phyloP scores from a whole-genome alignment of 352 stramenopile species.

The Globisporangium uncinulatum region DNA sequence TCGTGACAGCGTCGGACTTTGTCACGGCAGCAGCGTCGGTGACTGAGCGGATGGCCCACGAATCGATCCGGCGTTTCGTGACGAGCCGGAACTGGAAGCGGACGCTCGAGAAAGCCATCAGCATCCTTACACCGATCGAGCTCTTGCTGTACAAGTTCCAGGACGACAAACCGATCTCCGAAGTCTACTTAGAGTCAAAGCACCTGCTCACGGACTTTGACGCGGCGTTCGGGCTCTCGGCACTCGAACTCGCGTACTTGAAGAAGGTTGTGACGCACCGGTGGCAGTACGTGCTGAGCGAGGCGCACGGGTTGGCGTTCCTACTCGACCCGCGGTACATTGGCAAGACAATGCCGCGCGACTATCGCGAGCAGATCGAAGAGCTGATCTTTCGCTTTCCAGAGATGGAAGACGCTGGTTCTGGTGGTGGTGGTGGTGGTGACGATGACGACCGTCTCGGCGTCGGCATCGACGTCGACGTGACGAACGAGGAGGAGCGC shows the following conservation, averaged over 20 bases:
- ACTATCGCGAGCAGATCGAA: constrained; percentile 82
- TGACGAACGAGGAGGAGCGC: constrained; percentile 49
- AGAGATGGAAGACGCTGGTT: constrained; percentile 30
- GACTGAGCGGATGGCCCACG: constrained; percentile 48
- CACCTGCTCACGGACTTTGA: constrained; percentile 77
- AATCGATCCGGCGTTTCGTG: constrained; percentile 72
- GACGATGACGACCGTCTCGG: no score
- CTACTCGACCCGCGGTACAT: constrained; percentile 76
- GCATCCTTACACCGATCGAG: constrained; percentile 72
- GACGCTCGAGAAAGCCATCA: constrained; percentile 76
- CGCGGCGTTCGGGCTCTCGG: constrained; percentile 58
- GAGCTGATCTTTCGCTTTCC: constrained; percentile 80
- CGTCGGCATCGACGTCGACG: constrained; percentile 29
- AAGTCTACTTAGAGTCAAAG: constrained; percentile 82
- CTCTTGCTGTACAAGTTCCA: constrained; percentile 83
- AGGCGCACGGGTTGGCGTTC: constrained; percentile 70
- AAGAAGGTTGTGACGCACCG: constrained; percentile 77
- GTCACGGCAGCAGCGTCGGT: constrained; percentile 22
- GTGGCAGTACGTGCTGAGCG: constrained; percentile 70
- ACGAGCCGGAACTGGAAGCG: constrained; percentile 73
- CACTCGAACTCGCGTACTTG: constrained; percentile 72
- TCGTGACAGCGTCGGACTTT: constrained; percentile 68
- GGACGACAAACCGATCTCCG: constrained; percentile 73
- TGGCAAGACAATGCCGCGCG: constrained; percentile 75
- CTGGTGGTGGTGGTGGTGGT: no score